Conservation (phyloP, 2,329 filamentous ascomycete genomes). For the Plenodomus lindquistii region DNA sequence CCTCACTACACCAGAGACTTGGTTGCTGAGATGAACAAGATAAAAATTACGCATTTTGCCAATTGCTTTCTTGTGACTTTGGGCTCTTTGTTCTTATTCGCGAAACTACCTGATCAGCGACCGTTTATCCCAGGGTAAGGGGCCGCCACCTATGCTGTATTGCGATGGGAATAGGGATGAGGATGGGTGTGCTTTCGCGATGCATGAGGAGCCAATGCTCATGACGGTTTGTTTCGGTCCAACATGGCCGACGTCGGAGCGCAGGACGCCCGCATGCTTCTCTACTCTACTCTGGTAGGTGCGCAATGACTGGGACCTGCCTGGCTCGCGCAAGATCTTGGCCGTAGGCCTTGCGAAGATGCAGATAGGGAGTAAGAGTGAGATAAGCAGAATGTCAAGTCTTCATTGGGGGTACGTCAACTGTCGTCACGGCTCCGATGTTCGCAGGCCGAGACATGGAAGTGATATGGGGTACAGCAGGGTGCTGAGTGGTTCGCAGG, state of each 20-base stretch:
- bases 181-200: no score
- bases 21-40: constrained; percentile 7
- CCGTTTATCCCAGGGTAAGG: constrained; percentile 34
- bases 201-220: background rate
- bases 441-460: background rate
- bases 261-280: background rate
- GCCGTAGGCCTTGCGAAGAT: background rate
- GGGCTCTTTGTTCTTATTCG: constrained; percentile 27
- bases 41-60: constrained; percentile 16
- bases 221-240: background rate
- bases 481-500: constrained; percentile 8
- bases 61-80: constrained; percentile 11
- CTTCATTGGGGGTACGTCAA: constrained; percentile 3
- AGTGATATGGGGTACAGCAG: constrained; percentile 3
- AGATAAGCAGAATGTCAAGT: background rate
- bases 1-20: no score
- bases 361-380: background rate
- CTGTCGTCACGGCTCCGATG: background rate
- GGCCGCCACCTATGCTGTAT: constrained; percentile 37
- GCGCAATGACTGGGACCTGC: background rate
- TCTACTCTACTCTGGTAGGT: no score
- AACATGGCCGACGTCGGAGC: background rate
- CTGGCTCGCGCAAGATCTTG: background rate
- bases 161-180: no score
- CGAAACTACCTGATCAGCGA: constrained; percentile 22